Percentiles rank a stretch among this genome's conserved stretches.
Conservation (phyloP, 805 yeast genomes). For the Huiozyma sinensis region DNA sequence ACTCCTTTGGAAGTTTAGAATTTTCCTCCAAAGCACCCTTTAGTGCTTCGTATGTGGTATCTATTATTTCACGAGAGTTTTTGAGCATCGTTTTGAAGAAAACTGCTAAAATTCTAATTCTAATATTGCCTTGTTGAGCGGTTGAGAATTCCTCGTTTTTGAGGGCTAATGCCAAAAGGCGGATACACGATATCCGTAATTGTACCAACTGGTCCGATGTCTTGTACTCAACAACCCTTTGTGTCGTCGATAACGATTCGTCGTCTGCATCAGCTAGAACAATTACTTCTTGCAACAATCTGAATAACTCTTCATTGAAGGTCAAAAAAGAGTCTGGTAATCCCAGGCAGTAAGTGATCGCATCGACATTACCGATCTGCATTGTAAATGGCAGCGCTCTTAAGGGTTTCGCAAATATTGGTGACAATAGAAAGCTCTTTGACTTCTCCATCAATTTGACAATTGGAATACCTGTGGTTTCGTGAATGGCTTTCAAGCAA, state of each 20-base stretch:
- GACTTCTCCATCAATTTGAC: conserved; percentile 74
- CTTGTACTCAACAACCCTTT: conserved; percentile 72
- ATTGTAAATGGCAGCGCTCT: conserved; percentile 95
- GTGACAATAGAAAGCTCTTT: conserved; percentile 71
- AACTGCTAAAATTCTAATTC: conserved; percentile 81
- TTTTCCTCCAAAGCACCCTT: conserved; percentile 75
- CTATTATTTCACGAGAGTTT: conserved; percentile 74
- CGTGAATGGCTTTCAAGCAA: conserved; percentile 56
- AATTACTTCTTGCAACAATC: conserved; percentile 80
- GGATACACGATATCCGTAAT: conserved; percentile 82
- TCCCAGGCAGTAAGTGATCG: conserved; percentile 82
- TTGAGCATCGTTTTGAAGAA: conserved; percentile 89
- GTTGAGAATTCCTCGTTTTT: conserved; percentile 75
- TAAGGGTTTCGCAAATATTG: conserved; percentile 93
- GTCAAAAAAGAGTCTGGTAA: conserved; percentile 72
- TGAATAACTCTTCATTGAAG: conserved; percentile 78
- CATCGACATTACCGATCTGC: conserved; percentile 98
- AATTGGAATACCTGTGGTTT: conserved; percentile 57
- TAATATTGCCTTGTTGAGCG: conserved; percentile 63
- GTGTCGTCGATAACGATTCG: conserved; percentile 83
- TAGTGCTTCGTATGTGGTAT: conserved; percentile 87
- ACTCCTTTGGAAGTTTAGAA: conserved; percentile 83
- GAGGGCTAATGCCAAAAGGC: conserved; percentile 68
- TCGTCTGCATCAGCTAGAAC: conserved; percentile 97
- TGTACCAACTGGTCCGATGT: conserved; percentile 83